A percentile compares a stretch with the other conserved stretches of the same genome.
These are phyloP conservation scores for Coriolopsis trogii DNA, from an alignment of 1,284 basidiomycete species.

Conservation along the genomic window DNA sequence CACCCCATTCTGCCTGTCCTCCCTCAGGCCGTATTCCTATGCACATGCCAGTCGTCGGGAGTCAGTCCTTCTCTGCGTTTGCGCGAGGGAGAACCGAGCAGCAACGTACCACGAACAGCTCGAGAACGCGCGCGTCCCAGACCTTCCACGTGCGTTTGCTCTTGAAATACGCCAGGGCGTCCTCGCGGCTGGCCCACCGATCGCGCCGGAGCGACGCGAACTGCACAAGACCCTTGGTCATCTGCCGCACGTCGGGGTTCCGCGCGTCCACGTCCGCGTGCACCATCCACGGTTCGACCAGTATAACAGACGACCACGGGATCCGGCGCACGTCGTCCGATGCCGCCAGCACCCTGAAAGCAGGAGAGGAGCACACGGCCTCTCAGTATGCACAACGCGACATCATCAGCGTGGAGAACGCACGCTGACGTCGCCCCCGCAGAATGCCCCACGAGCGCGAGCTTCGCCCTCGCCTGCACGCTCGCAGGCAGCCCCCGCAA, in stretches of 20 bases:
- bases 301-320: not conserved
- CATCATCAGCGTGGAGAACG: not conserved
- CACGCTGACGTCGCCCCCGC: not conserved
- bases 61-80: too few species aligned
- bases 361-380: not conserved
- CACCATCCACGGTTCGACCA: not conserved
- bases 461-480: not conserved
- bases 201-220: not conserved
- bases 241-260: not conserved
- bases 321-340: not conserved
- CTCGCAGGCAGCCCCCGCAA: too few species aligned
- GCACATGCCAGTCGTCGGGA: too few species aligned
- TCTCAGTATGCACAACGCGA: not conserved
- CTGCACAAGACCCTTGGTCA: not conserved
- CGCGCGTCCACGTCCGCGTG: not conserved
- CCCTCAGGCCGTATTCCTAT: not conserved
- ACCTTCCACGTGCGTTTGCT: not conserved
- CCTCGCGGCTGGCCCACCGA: not conserved
- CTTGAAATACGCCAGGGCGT: not conserved
- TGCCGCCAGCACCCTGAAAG: not conserved
- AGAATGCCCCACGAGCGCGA: not conserved
- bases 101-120: not conserved
- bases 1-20: not conserved
- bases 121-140: not conserved
- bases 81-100: too few species aligned